phyloP scores from a whole-genome alignment of 1,284 basidiomycete species.

The Moniliophthora roreri region DNA sequence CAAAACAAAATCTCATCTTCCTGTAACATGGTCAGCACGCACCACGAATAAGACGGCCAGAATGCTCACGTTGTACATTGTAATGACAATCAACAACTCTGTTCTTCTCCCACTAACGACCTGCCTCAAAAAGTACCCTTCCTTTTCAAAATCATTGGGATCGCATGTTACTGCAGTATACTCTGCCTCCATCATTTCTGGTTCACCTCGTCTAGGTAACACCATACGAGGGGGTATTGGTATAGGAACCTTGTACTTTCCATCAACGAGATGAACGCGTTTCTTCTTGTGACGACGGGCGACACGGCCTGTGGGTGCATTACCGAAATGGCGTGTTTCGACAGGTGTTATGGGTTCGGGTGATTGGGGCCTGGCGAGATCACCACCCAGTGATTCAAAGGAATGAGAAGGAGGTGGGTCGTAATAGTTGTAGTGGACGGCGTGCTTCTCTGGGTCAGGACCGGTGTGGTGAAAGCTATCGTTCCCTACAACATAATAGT shows the following conservation, averaged over 20 bases:
- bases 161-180: conserved; percentile 92
- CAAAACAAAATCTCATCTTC: conserved; percentile 95
- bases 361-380: conserved; percentile 14
- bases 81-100: conserved; percentile 93
- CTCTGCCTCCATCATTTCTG: conserved; percentile 83
- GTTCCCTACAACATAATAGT: conserved; percentile 56
- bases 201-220: conserved; percentile 76
- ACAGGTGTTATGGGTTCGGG: conserved; percentile 42
- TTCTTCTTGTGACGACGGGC: conserved; percentile 75
- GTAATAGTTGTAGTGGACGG: background rate
- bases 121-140: conserved; percentile 85
- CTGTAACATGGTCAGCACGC: conserved; percentile 40
- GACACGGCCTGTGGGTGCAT: conserved; percentile 79
- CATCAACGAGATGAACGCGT: conserved; percentile 73
- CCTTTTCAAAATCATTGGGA: conserved; percentile 88
- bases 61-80: conserved; percentile 90
- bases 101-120: conserved; percentile 80
- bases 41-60: background rate
- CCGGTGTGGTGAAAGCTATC: conserved; percentile 55
- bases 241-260: conserved; percentile 85
- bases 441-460: conserved; percentile 32
- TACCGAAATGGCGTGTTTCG: conserved; percentile 83
- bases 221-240: conserved; percentile 85
- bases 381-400: background rate
- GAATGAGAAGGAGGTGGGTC: conserved; percentile 1